Percentiles rank a stretch among this genome's conserved stretches.
These are phyloP conservation scores for Aspergillus taichungensis DNA, from an alignment of 495 filamentous ascomycete genomes.

Conservation along the genomic window DNA sequence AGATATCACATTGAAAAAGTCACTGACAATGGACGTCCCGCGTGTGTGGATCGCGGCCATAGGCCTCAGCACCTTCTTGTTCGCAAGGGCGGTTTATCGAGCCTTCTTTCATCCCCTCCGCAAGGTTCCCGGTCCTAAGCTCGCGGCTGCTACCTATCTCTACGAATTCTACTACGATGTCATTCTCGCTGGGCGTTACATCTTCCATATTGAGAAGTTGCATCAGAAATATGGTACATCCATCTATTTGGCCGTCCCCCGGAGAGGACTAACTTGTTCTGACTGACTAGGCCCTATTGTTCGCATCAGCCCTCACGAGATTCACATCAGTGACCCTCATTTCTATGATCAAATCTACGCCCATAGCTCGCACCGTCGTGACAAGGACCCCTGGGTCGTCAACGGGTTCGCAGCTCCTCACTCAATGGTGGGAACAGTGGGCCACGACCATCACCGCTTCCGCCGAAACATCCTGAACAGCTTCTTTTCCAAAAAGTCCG, in stretches of 20 bases:
- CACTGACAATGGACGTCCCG: too few species aligned
- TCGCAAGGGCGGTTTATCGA: conserved; percentile 13
- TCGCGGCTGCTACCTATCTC: conserved; percentile 34
- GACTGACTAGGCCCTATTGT: conserved; percentile 28
- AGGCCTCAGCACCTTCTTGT: too few species aligned
- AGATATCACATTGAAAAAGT: too few species aligned
- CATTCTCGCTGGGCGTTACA: conserved; percentile 33
- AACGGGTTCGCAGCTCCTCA: conserved; percentile 13
- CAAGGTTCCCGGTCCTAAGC: conserved; percentile 39
- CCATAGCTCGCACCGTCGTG: conserved; percentile 15
- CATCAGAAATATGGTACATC: conserved; percentile 35
- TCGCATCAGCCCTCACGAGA: conserved; percentile 28
- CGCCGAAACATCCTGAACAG: conserved; percentile 34
- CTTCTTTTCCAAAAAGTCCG: conserved; percentile 44
- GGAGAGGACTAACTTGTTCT: neutral
- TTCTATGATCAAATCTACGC: conserved; percentile 33
- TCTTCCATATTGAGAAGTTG: conserved; percentile 35
- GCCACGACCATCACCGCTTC: conserved; percentile 35
- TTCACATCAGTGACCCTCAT: conserved; percentile 29
- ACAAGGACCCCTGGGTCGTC: conserved; percentile 26
- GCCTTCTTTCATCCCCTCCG: conserved; percentile 29
- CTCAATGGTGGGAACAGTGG: conserved; percentile 37
- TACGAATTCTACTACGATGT: conserved; percentile 47
- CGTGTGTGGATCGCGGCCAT: too few species aligned
- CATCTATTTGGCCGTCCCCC: neutral